Evolutionary conservation across 2,329 filamentous ascomycete genomes (phyloP), one percentile per base, ranked within the genome.

Genomic region (Pyrenochaeta sp.): DNA sequence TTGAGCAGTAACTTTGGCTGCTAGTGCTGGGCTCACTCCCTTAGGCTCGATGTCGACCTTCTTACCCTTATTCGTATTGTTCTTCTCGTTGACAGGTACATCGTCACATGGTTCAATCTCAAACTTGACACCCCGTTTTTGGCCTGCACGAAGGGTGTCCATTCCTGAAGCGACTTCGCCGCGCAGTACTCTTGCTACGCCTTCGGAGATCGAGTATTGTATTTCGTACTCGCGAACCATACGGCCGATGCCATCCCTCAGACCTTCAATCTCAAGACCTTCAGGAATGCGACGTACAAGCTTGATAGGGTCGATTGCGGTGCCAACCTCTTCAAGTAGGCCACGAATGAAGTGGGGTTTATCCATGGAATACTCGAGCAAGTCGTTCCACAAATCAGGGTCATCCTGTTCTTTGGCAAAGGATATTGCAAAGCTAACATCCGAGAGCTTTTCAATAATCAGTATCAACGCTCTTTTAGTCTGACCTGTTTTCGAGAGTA

Each of bases 201-300:
- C 94, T 29, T 88, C 86, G 53, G 88, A 93, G 65, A 99, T 96
- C 59, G 88, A 94, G 66, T 89, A 85, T 73, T 97, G 94, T 30
- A 99, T 89, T 65, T 97, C 94, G 66, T 96, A 92, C 71, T 99
- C 94, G 59, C 93, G 87, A 67, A 99, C 88, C 77, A 99, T 91
- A 44, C 92, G 88, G 30, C 88, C 87, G 3, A 99, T 80, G 0
- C 93, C 94, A 51, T 96, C 90, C 45, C 91, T 81, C 6, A 99
- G 77, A 0, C 94, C 94, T 58, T 94, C 87, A 9, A 99, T 95
- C 66, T 96, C 90, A 0, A 99, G 79, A 0, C 94, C 92, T 63
- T 95, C 90, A 0, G 94, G 94, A 19, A 99, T 99, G 4, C 92
- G 84, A 10, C 89, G 82, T 5, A 99, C 90, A 3, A 99, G 82